Conservation (phyloP, 176 grass and related monocot species). For the Lolium perenne region DNA sequence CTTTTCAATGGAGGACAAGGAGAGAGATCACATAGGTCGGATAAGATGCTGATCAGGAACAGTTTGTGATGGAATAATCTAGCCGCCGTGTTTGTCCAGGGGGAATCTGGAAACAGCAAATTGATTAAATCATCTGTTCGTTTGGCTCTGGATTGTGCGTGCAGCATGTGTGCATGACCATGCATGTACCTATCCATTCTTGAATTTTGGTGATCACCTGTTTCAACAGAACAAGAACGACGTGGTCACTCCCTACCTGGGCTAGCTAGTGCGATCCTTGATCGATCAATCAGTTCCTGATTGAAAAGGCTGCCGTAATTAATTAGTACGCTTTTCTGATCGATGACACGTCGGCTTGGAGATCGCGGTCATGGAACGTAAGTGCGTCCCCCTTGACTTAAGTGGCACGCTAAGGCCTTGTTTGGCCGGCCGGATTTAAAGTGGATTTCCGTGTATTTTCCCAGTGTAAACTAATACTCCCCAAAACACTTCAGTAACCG, state of each 20-base stretch:
- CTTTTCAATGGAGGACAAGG: not conserved
- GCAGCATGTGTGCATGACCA: not conserved
- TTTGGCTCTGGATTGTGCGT: not conserved
- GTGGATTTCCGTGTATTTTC: too few relatives aligned
- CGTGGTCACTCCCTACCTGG: not conserved
- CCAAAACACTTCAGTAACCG: too few relatives aligned
- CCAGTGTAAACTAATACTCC: too few relatives aligned
- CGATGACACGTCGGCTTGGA: constrained; percentile 26
- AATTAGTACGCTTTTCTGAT: not conserved
- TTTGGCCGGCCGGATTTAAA: too few relatives aligned
- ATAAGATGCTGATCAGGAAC: not conserved
- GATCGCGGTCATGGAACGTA: constrained; percentile 8
- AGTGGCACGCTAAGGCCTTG: constrained; percentile 14
- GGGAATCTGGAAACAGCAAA: constrained; percentile 28
- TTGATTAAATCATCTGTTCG: not conserved
- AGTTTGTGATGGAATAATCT: not conserved
- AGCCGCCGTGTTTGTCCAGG: not conserved
- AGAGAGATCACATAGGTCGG: not conserved
- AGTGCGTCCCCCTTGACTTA: constrained; percentile 29
- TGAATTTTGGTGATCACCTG: not conserved
- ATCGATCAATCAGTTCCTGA: not conserved
- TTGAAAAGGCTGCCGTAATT: not conserved
- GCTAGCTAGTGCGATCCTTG: too few relatives aligned
- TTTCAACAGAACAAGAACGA: not conserved
- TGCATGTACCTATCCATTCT: not conserved